Conservation (phyloP, 2,329 filamentous ascomycete genomes). For the Sphaerostilbella broomeana region DNA sequence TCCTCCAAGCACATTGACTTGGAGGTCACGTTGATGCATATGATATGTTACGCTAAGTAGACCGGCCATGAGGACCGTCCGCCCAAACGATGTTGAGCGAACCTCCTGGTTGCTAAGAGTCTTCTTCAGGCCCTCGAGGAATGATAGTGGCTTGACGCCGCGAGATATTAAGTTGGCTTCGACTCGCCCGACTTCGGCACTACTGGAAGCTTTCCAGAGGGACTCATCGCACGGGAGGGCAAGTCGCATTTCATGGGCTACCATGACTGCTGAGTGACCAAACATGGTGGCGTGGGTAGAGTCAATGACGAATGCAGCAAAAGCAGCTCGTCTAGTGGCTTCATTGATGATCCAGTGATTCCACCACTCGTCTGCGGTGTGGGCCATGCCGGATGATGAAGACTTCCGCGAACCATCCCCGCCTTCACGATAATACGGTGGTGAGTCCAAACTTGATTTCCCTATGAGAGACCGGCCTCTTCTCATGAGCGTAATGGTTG, state of each 20-base stretch:
- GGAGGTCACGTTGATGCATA: slow-evolving; percentile 92
- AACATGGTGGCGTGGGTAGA: slow-evolving; percentile 98
- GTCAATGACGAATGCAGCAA: slow-evolving; percentile 91
- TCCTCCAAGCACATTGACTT: slow-evolving; percentile 73
- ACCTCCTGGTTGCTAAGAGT: slow-evolving; percentile 82
- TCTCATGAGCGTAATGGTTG: slow-evolving; percentile 90
- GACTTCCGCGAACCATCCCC: slow-evolving; percentile 52
- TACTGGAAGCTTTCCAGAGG: slow-evolving; percentile 84
- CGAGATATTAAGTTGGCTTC: slow-evolving; percentile 75
- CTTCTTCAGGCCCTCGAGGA: slow-evolving; percentile 84
- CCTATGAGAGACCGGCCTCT: slow-evolving; percentile 87
- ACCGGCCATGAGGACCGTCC: slow-evolving; percentile 90
- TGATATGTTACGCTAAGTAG: slow-evolving; percentile 93
- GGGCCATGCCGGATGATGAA: slow-evolving; percentile 53
- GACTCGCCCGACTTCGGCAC: slow-evolving; percentile 76
- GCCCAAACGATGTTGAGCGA: slow-evolving; percentile 85
- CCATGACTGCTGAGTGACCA: slow-evolving; percentile 94
- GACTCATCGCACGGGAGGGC: slow-evolving; percentile 89
- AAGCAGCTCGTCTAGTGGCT: slow-evolving; percentile 80
- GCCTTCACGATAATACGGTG: slow-evolving; percentile 63
- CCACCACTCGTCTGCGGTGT: slow-evolving; percentile 86
- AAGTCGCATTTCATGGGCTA: slow-evolving; percentile 88
- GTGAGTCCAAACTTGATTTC: slow-evolving; percentile 75
- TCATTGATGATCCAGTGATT: slow-evolving; percentile 94
- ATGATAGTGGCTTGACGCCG: slow-evolving; percentile 77